Evolutionary conservation across 345 rosid genomes (phyloP), one percentile per base, ranked within the genome.

Genomic region (Eucalyptus tenuipes): DNA sequence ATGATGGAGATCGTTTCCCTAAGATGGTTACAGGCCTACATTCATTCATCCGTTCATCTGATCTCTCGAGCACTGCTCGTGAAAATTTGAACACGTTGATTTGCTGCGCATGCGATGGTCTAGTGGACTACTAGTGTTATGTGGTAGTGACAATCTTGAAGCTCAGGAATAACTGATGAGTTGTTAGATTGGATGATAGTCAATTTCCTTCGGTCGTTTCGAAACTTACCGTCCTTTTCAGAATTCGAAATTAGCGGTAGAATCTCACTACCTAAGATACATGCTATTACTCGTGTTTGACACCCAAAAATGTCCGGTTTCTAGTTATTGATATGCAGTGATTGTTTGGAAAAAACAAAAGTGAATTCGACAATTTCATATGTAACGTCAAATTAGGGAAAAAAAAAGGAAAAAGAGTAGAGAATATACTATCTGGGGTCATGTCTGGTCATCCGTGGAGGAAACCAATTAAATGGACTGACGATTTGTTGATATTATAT

Each of bases 311-410:
- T 18, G 57, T 20, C 25, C 4, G 4, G 20, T 20, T 20, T 52
- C 1, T 52, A 52, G 25, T 52, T 52, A 52, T 52, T 20, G 25
- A 52, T 18, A 18, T 52, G 25, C 0, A 18, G 5, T 3, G 2
- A 18, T 52, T 18, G 10, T 52, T 52, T 1, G 0, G 0, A 52
- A 52, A 52, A 0, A 52, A 3, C 57, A 52, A 18, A 52, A 20
- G 10, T 18, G 57, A 52, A 52, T 1, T 52, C 0, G 1, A 52
- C 57, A 52, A 52, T 52, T 52, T 52, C 0, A 0, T 52, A 52
- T 52, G 57, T 25, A 52, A 20, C 10, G 0, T 52, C 1, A 0
- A 52, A 52, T 52, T 52, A 20, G 1, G 0, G 0, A 52, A 8
- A 0, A 44, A 44, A 52, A 52, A 52, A 52, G 5, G 25, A 52